Evolutionary conservation across 805 yeast genomes (phyloP).

Genomic region (Kuraishia ogatae): DNA sequence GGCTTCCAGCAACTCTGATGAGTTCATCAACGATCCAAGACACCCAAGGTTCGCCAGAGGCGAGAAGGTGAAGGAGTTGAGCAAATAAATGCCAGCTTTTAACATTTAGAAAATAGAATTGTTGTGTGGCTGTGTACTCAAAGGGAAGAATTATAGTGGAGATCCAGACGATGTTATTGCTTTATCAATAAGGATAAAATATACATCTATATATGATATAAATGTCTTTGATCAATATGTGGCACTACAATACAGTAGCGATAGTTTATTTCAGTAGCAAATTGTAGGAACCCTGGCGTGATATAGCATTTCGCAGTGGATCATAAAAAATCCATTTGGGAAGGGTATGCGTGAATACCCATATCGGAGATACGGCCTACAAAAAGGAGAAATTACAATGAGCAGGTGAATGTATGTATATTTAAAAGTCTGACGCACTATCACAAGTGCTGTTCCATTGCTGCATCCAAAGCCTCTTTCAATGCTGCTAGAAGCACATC

Average conservation of each 20-base stretch:
- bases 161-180: not conserved
- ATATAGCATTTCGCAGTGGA: no score
- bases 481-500: conserved; percentile 44
- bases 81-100: not conserved
- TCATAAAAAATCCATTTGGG: no score
- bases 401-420: not conserved
- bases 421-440: conserved; percentile 1
- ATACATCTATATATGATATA: not conserved
- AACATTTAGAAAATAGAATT: no score
- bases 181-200: not conserved
- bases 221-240: not conserved
- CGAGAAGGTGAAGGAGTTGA: conserved; percentile 25
- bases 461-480: conserved; percentile 40
- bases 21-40: conserved; percentile 91
- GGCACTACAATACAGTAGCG: not conserved
- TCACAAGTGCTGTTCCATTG: conserved; percentile 26
- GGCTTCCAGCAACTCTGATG: conserved; percentile 64
- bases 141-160: not conserved
- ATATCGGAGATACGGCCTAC: no score
- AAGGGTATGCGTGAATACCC: no score
- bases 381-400: not conserved
- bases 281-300: no score
- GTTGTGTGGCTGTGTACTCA: not conserved
- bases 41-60: conserved; percentile 77
- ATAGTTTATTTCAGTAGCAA: not conserved